Base-by-base conservation (phyloP, 2,329 filamentous ascomycete species). In the Chaetomium strumarium region DNA sequence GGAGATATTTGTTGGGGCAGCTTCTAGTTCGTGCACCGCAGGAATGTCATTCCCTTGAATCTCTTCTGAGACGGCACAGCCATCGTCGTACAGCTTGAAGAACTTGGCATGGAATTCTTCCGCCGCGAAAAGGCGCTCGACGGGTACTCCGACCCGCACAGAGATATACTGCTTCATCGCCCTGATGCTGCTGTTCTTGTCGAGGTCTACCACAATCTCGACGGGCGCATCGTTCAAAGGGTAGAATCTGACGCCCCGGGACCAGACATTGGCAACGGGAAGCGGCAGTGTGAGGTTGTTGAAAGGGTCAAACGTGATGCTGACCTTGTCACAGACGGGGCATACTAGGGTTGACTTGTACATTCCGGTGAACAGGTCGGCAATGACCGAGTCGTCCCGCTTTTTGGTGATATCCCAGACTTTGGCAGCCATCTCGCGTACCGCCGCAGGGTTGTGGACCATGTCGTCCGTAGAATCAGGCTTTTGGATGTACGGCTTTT, bases 331-430 rank as follows among this genome's bases (percentile, higher is more conserved):
- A 68, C 93, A 99, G 8, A 79, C 80, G 0, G 93, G 93, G 65
- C 93, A 99, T 58, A 93, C 86, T 58, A 99, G 80, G 0, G 92
- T 97, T 41, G 95, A 97, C 73, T 97, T 96, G 79, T 97, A 99
- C 79, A 97, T 90, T 58, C 93, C 93, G 19, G 90, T 95, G 68
- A 99, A 99, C 11, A 99, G 77, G 66, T 99, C 93, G 52, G 90
- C 92, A 60, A 96, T 88, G 38, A 97, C 86, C 0, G 93, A 97
- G 65, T 97, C 90, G 61, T 99, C 96, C 48, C 93, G 85, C 58
- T 86, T 85, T 65, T 90, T 88, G 59, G 95, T 95, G 55, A 96
- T 96, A 56, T 89, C 84, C 83, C 92, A 95, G 55, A 93, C 93
- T 60, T 88, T 81, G 48, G 91, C 83, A 0, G 92, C 93, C 73